Conservation (phyloP, 495 filamentous ascomycete genomes). For the Amniculicola lignicola region DNA sequence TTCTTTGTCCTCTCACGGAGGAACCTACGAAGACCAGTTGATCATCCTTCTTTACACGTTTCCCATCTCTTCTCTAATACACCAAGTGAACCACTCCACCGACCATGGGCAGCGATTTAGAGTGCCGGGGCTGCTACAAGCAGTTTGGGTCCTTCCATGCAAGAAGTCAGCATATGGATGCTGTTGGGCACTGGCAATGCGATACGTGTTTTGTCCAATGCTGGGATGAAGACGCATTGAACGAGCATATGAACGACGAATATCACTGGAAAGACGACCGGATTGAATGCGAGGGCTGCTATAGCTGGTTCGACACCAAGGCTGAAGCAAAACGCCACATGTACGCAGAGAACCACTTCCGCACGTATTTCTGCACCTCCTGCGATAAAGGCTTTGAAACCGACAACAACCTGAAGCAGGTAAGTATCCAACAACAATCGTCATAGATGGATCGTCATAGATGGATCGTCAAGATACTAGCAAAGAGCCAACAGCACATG, state of each 20-base stretch:
- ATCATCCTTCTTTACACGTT: too few species aligned
- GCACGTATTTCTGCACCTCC: constrained; percentile 40
- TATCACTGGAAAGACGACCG: constrained; percentile 39
- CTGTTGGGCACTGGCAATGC: neutral
- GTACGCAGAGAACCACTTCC: constrained; percentile 38
- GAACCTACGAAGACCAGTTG: too few species aligned
- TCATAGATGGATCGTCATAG: neutral
- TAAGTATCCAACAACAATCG: constrained; percentile 32
- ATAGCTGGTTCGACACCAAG: constrained; percentile 32
- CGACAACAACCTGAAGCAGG: constrained; percentile 44
- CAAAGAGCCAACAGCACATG: constrained; percentile 40
- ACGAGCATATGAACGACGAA: constrained; percentile 22
- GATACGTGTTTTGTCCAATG: neutral
- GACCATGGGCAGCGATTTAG: too few species aligned
- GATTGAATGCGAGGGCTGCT: constrained; percentile 45
- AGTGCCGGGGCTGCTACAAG: too few species aligned
- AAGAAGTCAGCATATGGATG: neutral
- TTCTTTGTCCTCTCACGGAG: too few species aligned
- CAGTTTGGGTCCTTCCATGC: too few species aligned
- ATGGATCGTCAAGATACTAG: constrained; percentile 9
- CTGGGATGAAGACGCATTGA: neutral
- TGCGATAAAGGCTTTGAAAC: constrained; percentile 44
- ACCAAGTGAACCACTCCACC: too few species aligned
- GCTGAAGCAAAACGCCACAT: constrained; percentile 43
- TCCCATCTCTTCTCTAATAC: too few species aligned